phyloP scores from a whole-genome alignment of 148 eudicot genomes.

The Limonium bicolor region DNA sequence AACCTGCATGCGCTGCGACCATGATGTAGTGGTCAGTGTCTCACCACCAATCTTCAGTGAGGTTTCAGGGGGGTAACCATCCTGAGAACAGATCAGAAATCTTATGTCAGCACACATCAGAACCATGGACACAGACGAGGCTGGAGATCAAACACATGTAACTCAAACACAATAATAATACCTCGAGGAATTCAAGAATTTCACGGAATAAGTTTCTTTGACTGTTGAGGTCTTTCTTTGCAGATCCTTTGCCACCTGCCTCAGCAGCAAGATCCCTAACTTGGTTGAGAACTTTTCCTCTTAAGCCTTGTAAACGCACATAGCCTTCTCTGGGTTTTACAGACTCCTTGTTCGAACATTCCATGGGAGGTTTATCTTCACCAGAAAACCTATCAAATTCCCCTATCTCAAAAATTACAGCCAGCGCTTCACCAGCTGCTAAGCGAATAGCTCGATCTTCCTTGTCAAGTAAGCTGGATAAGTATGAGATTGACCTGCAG shows the following conservation, averaged over 20 bases:
- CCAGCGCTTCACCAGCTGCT: slow-evolving; percentile 90
- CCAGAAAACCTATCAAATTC: slow-evolving; percentile 41
- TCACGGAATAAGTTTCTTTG: slow-evolving; percentile 54
- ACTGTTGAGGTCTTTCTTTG: slow-evolving; percentile 63
- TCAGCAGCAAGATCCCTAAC: slow-evolving; percentile 51
- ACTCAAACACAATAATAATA: slow-evolving; percentile 5
- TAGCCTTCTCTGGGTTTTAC: slow-evolving; percentile 11
- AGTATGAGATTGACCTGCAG: slow-evolving; percentile 59
- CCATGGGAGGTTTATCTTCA: slow-evolving; percentile 21
- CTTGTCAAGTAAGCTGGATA: slow-evolving; percentile 60
- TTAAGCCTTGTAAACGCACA: slow-evolving; percentile 35
- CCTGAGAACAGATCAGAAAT: slow-evolving; percentile 16
- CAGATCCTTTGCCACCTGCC: slow-evolving; percentile 69
- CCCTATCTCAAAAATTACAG: slow-evolving; percentile 65
- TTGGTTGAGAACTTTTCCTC: slow-evolving; percentile 49
- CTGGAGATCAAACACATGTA: background rate
- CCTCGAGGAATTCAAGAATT: slow-evolving; percentile 69
- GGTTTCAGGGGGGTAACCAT: slow-evolving; percentile 55
- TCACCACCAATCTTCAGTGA: slow-evolving; percentile 68
- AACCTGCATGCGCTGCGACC: slow-evolving; percentile 80
- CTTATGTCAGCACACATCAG: background rate
- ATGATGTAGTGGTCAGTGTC: slow-evolving; percentile 33
- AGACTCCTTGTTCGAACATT: slow-evolving; percentile 16
- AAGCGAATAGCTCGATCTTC: slow-evolving; percentile 77
- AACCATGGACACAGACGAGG: background rate